Percentiles rank a stretch among this genome's conserved stretches.
These are phyloP conservation scores for Tothia fuscella DNA, from an alignment of 2,329 filamentous ascomycete species.

Conservation along the genomic window DNA sequence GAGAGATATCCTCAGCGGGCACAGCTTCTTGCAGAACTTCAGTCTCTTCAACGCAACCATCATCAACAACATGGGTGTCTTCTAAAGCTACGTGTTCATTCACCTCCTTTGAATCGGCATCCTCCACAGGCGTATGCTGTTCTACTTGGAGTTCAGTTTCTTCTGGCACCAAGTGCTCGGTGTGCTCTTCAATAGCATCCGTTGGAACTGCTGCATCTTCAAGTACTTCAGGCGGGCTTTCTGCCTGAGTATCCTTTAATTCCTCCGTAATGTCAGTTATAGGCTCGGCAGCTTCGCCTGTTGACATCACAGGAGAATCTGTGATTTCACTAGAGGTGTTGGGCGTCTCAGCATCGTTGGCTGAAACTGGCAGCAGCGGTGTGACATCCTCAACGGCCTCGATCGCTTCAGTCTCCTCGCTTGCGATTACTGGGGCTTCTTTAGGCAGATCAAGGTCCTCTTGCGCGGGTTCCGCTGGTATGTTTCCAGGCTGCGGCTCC, in stretches of 20 bases:
- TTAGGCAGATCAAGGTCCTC: background rate
- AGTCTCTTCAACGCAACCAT: background rate
- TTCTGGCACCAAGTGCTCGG: background rate
- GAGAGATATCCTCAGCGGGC: background rate
- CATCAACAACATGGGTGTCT: background rate
- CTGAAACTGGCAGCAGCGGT: no score
- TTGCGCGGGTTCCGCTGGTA: background rate
- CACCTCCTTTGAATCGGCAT: background rate
- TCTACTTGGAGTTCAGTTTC: background rate
- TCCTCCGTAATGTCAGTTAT: no score
- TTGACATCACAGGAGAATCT: no score
- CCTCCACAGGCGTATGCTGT: background rate
- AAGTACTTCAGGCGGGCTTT: background rate
- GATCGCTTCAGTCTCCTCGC: no score
- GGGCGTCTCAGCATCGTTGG: no score
- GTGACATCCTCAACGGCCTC: no score
- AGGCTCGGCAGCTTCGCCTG: no score
- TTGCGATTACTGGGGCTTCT: no score
- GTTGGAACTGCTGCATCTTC: background rate
- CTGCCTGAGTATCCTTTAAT: no score
- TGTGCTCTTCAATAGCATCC: background rate
- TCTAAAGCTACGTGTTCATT: background rate
- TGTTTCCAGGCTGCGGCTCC: background rate
- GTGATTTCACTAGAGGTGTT: no score
- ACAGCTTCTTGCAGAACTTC: background rate